These are phyloP conservation scores for Ganoderma sinense DNA, from an alignment of 1,284 basidiomycete genomes.

Conservation along the genomic window DNA sequence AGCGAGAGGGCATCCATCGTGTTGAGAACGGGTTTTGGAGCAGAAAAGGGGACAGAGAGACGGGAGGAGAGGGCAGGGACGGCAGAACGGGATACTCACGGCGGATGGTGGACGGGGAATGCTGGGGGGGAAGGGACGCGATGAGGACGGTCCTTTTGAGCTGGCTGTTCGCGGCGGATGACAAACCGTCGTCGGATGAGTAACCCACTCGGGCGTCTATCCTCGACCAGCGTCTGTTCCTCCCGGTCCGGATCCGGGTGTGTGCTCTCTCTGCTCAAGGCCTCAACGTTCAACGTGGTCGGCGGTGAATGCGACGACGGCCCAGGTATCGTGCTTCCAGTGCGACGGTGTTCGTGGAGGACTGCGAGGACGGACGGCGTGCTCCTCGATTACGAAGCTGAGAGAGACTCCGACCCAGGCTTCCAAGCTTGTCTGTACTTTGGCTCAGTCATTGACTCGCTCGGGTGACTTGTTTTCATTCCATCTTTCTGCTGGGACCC, in stretches of 20 bases:
- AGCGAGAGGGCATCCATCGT: conserved; percentile 37
- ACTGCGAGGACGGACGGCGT: no score
- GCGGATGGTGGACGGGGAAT: conserved; percentile 31
- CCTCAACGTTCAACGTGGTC: no score
- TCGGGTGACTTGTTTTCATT: no score
- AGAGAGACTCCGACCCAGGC: neutral
- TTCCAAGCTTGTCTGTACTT: neutral
- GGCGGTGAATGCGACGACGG: no score
- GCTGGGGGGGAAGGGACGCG: conserved; percentile 20
- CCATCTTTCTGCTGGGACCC: no score
- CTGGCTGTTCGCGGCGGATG: conserved; percentile 32
- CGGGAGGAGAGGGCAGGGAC: conserved; percentile 21
- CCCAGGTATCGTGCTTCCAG: no score
- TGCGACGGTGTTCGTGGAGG: no score
- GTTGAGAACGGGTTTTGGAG: conserved; percentile 21
- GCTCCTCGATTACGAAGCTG: neutral
- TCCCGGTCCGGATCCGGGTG: neutral
- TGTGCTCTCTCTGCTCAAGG: no score
- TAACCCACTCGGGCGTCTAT: conserved; percentile 29
- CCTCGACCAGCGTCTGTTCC: conserved; percentile 9
- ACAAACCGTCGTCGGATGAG: conserved; percentile 37
- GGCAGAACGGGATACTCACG: conserved; percentile 33
- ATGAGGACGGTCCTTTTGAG: conserved; percentile 36
- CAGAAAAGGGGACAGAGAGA: conserved; percentile 17
- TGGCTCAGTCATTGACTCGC: neutral